A percentile compares a stretch with the other conserved stretches of the same genome.
Conservation (phyloP, 768 basidiomycete genomes). For the Mycena pura region DNA sequence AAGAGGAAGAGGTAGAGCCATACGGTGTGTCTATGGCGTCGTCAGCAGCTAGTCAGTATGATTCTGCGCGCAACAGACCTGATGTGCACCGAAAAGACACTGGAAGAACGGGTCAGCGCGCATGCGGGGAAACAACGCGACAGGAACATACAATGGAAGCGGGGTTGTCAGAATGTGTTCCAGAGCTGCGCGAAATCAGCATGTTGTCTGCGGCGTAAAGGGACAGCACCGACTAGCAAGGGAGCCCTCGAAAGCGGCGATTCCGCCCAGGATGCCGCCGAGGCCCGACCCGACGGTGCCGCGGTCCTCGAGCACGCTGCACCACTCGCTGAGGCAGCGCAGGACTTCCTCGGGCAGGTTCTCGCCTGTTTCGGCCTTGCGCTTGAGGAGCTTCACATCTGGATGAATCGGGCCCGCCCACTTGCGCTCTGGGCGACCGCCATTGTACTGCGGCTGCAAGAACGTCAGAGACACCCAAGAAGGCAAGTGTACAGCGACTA, state of each 20-base stretch:
- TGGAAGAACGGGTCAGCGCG: conserved; percentile 30
- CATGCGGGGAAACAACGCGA: neutral
- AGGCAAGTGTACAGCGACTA: conserved; percentile 16
- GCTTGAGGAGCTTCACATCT: conserved; percentile 34
- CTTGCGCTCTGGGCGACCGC: conserved; percentile 26
- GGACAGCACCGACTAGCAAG: conserved; percentile 47
- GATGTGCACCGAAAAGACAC: conserved; percentile 71
- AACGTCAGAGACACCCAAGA: neutral
- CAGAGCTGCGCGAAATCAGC: conserved; percentile 43
- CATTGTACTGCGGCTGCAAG: conserved; percentile 24
- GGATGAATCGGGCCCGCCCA: conserved; percentile 49
- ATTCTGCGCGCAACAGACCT: conserved; percentile 38
- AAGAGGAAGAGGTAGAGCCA: conserved; percentile 81
- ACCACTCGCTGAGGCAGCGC: conserved; percentile 63
- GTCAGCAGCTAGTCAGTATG: neutral
- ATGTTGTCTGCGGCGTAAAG: neutral
- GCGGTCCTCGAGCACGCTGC: conserved; percentile 62
- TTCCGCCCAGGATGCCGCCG: conserved; percentile 54
- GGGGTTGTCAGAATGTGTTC: conserved; percentile 71
- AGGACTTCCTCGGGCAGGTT: conserved; percentile 66
- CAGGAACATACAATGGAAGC: conserved; percentile 64
- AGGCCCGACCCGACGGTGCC: conserved; percentile 63
- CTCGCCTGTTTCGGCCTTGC: conserved; percentile 43
- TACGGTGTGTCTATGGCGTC: conserved; percentile 51
- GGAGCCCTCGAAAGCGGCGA: conserved; percentile 62